Conservation (phyloP, 306 rosid genomes). For the Herpetospermum pedunculosum region DNA sequence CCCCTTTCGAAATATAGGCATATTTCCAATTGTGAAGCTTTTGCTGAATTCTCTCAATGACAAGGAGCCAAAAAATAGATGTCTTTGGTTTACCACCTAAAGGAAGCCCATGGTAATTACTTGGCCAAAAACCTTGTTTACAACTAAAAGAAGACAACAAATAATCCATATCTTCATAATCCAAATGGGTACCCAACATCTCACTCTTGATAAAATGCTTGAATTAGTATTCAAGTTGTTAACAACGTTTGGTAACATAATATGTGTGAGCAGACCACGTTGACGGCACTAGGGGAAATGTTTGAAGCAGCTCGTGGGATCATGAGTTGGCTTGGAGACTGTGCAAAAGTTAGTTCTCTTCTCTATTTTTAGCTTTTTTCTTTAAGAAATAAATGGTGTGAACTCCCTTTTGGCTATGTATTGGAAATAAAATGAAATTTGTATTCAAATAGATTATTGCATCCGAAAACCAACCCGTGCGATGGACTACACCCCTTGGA, state of each 20-base stretch:
- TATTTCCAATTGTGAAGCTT: no score
- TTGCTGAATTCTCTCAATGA: no score
- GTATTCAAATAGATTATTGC: constrained; percentile 58
- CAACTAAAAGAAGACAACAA: no score
- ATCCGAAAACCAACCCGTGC: constrained; percentile 73
- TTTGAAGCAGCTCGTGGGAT: constrained; percentile 85
- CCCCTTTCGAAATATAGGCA: no score
- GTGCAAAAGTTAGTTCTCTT: constrained; percentile 67
- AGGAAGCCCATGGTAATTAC: no score
- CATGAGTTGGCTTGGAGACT: constrained; percentile 93
- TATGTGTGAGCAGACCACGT: constrained; percentile 48
- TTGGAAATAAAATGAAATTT: not conserved
- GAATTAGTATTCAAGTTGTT: not conserved
- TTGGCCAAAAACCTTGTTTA: no score
- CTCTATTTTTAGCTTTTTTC: not conserved
- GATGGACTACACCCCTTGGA: constrained; percentile 95
- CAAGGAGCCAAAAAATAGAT: no score
- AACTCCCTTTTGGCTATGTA: not conserved
- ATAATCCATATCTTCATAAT: no score
- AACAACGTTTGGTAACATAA: not conserved
- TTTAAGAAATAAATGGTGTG: not conserved
- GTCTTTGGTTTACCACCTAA: no score
- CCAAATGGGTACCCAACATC: no score
- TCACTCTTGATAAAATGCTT: not conserved
- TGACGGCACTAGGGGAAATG: constrained; percentile 89